Conservation (phyloP, 805 yeast species). For the Suhomyces emberorum region DNA sequence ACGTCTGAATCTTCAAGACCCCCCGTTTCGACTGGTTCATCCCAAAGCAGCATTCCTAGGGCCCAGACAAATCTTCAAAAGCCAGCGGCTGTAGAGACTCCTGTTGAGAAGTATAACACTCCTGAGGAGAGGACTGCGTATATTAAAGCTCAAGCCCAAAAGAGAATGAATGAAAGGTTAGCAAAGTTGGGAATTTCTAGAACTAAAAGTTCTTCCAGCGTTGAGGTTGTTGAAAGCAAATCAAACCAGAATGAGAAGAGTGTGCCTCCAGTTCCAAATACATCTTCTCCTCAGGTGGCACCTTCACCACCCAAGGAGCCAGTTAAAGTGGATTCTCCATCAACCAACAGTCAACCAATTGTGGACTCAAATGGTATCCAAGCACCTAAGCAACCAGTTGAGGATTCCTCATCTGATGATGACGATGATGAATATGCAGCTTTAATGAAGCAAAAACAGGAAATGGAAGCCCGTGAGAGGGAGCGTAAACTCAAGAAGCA, state of each 20-base stretch:
- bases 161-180: conserved; percentile 78
- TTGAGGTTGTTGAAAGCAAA: background rate
- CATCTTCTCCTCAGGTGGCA: background rate
- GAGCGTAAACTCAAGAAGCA: conserved; percentile 49
- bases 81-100: conserved; percentile 13
- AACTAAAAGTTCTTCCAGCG: conserved; percentile 19
- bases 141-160: conserved; percentile 72
- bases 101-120: conserved; percentile 28
- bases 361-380: conserved; percentile 1
- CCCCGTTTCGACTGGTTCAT: conserved; percentile 2
- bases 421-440: conserved; percentile 50
- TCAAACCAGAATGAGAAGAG: conserved; percentile 1
- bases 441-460: conserved; percentile 42
- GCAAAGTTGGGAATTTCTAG: conserved; percentile 73
- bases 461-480: conserved; percentile 41
- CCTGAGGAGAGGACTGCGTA: conserved; percentile 74
- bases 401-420: conserved; percentile 22
- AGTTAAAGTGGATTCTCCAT: background rate
- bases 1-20: conserved; percentile 7
- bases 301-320: conserved; percentile 1
- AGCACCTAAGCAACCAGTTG: background rate
- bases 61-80: conserved; percentile 10
- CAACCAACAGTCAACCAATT: background rate
- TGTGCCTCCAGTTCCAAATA: background rate
- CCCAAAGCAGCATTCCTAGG: conserved; percentile 1